A percentile compares a stretch with the other conserved stretches of the same genome.
Evolutionary conservation across 352 stramenopile species (phyloP).

Genomic region (Phytophthora sp.): DNA sequence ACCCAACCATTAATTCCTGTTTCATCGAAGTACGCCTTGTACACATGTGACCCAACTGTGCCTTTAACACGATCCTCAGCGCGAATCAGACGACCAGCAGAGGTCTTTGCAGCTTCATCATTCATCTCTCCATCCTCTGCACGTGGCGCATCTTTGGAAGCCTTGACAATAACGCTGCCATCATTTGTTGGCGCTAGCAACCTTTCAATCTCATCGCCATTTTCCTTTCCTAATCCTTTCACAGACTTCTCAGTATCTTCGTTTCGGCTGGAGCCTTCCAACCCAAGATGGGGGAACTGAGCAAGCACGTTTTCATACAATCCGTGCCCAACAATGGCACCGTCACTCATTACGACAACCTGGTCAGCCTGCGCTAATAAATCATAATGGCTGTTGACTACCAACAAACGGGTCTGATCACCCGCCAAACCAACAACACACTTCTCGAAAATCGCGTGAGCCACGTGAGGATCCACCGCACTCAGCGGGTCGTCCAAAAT

Average conservation of each 20-base stretch:
- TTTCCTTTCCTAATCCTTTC: no score
- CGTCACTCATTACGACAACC: slow-evolving; percentile 75
- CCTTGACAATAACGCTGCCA: not conserved
- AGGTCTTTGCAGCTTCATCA: not conserved
- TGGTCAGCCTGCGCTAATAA: slow-evolving; percentile 64
- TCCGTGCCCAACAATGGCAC: slow-evolving; percentile 76
- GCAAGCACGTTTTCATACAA: slow-evolving; percentile 68
- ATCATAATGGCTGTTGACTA: slow-evolving; percentile 94
- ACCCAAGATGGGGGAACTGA: slow-evolving; percentile 34
- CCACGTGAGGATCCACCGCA: slow-evolving; percentile 96
- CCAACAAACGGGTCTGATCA: slow-evolving; percentile 84
- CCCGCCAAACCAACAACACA: slow-evolving; percentile 73
- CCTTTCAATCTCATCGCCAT: not conserved
- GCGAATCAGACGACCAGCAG: slow-evolving; percentile 8
- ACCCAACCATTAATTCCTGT: slow-evolving; percentile 26
- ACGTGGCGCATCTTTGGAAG: no score
- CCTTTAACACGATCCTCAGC: slow-evolving; percentile 39
- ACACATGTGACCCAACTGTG: slow-evolving; percentile 26
- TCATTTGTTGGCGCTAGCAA: not conserved
- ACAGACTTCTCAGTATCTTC: not conserved
- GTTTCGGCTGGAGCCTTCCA: not conserved
- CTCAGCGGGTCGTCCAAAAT: slow-evolving; percentile 95
- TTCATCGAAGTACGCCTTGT: slow-evolving; percentile 38
- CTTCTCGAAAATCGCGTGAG: slow-evolving; percentile 92
- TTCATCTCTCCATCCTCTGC: not conserved